A percentile compares a stretch with the other conserved stretches of the same genome.
These are phyloP conservation scores for Paramecium caudatum DNA, from an alignment of 73 alveolate species.

Conservation along the genomic window DNA sequence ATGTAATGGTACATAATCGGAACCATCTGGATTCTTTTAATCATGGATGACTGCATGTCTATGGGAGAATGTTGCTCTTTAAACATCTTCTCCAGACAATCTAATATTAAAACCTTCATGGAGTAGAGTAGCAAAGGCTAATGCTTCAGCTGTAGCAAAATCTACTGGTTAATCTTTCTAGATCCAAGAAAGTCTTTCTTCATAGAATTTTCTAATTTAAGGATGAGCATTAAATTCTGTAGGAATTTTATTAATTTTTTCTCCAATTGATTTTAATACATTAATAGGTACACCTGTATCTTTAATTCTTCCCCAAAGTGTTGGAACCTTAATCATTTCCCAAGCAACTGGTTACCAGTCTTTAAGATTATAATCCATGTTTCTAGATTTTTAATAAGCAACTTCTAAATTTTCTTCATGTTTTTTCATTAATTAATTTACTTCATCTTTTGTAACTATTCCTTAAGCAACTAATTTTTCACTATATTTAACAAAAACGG, in stretches of 20 bases:
- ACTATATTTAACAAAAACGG: constrained; percentile 78
- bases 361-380: constrained; percentile 22
- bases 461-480: constrained; percentile 81
- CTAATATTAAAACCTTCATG: constrained; percentile 88
- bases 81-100: constrained; percentile 86
- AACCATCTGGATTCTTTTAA: constrained; percentile 74
- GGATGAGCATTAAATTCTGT: constrained; percentile 79
- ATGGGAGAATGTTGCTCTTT: constrained; percentile 92
- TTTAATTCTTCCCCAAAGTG: constrained; percentile 70
- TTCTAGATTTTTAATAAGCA: constrained; percentile 75
- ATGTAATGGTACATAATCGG: constrained; percentile 78
- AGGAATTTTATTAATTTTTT: constrained; percentile 83
- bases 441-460: constrained; percentile 71
- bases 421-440: constrained; percentile 71
- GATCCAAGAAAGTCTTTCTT: constrained; percentile 79
- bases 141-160: constrained; percentile 93
- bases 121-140: constrained; percentile 89
- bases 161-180: constrained; percentile 79
- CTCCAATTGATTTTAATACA: constrained; percentile 78
- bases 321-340: constrained; percentile 70
- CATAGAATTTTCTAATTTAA: constrained; percentile 81
- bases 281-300: constrained; percentile 74
- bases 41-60: constrained; percentile 86
- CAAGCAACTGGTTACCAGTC: constrained; percentile 66
- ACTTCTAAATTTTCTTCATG: constrained; percentile 78